Evolutionary conservation across 495 filamentous ascomycete genomes (phyloP), one percentile per base, ranked within the genome.

Genomic region (Chlorociboria aeruginascens): DNA sequence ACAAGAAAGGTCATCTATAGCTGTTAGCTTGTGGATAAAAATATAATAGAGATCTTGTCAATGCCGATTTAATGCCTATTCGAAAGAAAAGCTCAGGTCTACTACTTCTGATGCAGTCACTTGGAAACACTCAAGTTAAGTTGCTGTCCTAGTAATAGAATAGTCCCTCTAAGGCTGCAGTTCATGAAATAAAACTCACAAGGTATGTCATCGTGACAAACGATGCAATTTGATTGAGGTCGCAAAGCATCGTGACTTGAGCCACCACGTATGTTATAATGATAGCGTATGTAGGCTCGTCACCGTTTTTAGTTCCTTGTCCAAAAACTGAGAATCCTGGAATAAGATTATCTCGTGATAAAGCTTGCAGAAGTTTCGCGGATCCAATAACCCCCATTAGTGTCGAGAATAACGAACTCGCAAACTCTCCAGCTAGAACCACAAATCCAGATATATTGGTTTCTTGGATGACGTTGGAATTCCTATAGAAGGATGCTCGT

Each of bases 191-290:
- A 45, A 68, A 63, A 29, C 77, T 78, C 68, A 86, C 83, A 51
- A 89, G 74, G 52, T 89, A 94, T 12, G 84, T 82, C 85, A 90
- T 94, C 6, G 87, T 89, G 39, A 89, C 81, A 46, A 90, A 82
- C 1, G 84, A 87, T 11, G 87, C 87, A 48, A 94, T 92, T 47
- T 85, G 82, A 64, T 94, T 94, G 56, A 94, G 76, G 58, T 92
- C 81, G 46, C 82, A 83, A 32, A 94, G 72, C 68, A 94, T 85
- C 3, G 85, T 86, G 20, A 89, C 45, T 59, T 94, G 87, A 1
- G 86, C 78, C 32, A 87, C 73, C 10, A 83, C 49, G 51, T 79
- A 90, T 0, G 86, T 92, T 28, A 88, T 60, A 40, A 92, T 65
- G 43, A 94, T 86, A 3, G 87, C 87, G 53, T 77, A 70, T 7